Base-by-base conservation (phyloP, 1,139 yeast genomes). In the Pneumocystis sp. region DNA sequence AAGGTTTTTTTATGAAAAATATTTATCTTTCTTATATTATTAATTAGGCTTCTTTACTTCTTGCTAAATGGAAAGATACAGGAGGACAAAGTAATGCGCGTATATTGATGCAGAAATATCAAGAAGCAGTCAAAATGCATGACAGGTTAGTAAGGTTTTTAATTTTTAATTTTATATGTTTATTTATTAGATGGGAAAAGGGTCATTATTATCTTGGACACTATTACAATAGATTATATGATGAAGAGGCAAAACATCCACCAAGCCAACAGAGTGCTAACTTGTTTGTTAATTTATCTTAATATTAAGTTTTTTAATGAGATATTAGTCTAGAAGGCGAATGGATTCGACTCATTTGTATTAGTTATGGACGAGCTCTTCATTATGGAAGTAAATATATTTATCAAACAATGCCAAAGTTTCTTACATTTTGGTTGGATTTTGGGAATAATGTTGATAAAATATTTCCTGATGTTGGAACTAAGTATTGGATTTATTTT, bases 361-460 rank as follows among this genome's bases (percentile, higher is more conserved):
- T 82, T 7, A 81, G 82, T 65, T 89, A 88, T 70, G 76, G 87
- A 57, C 79, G 82, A 42, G 86, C 96, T 0, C 81, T 91, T 63
- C 83, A 83, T 19, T 81, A 81, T 66, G 95, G 96, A 0, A 80
- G 85, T 7, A 81, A 83, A 62, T 87, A 84, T 72, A 81, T 89
- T 3, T 85, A 85, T 72, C 97, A 95, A 74, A 88, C 95, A 0
- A 76, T 95, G 31, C 98, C 98, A 0, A 90, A 90, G 72, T 82
- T 90, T 35, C 81, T 93, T 6, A 91, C 97, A 0, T 81, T 90
- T 25, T 95, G 98, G 98, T 78, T 95, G 25, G 97, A 93, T 71
- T 88, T 86, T 73, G 87, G 91, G 1, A 83, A 67, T 67, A 50
- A 59, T 40, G 67, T 62, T 25, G 42, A 61, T 15, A 61, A 61